A percentile compares a stretch with the other conserved stretches of the same genome.
Evolutionary conservation across 208 protist genomes (phyloP).

Genomic region (Novymonas esmeraldas): DNA sequence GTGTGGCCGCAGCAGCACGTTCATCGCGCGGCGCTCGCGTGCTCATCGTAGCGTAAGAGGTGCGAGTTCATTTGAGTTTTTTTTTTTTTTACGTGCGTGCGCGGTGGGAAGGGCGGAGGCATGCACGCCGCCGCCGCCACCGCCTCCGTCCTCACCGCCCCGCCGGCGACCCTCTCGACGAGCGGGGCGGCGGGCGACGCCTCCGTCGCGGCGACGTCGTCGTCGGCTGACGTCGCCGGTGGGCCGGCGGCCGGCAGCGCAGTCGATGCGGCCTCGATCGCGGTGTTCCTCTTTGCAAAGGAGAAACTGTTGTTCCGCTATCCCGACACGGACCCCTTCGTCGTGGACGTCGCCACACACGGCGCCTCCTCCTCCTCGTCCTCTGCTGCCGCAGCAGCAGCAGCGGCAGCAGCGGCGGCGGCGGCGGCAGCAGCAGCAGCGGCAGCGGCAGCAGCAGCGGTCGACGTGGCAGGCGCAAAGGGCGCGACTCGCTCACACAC

Average conservation of each 20-base stretch:
- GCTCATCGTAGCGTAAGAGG: no score
- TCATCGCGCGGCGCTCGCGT: no score
- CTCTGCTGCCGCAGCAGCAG: constrained; percentile 4
- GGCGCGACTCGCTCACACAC: constrained; percentile 3
- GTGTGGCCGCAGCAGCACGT: no score
- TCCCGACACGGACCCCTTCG: constrained; percentile 72
- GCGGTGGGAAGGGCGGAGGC: no score
- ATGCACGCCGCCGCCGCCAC: no score
- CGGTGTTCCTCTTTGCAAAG: constrained; percentile 80
- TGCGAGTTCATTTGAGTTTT: no score
- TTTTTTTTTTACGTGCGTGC: no score
- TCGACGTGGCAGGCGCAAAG: not conserved
- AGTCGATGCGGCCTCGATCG: constrained; percentile 26
- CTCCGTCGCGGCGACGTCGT: not conserved
- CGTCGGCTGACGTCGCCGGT: not conserved
- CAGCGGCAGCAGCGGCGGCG: constrained; percentile 1
- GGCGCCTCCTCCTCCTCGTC: constrained; percentile 5
- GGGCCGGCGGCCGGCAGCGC: not conserved
- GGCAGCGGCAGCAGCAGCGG: constrained; percentile 3
- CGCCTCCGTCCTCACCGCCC: no score
- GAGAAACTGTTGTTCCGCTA: constrained; percentile 86
- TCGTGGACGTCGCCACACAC: constrained; percentile 36
- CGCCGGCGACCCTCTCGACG: no score
- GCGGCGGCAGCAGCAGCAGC: constrained; percentile 2
- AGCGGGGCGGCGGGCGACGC: no score